These are phyloP conservation scores for Beauveria varroae DNA, from an alignment of 2,329 filamentous ascomycete species.

Conservation along the genomic window DNA sequence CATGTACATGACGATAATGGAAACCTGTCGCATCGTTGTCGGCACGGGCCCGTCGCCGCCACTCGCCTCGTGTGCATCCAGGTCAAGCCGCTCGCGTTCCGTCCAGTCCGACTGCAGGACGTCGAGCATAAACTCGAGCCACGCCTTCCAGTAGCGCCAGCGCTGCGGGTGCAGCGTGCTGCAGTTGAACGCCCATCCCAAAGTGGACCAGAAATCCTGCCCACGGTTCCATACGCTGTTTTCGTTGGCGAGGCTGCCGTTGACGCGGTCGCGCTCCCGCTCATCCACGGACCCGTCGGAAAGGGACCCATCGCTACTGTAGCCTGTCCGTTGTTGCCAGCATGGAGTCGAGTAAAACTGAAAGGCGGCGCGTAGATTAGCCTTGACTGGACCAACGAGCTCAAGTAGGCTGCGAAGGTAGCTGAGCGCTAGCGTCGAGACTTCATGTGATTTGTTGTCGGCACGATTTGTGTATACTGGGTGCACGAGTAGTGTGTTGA, in stretches of 20 bases:
- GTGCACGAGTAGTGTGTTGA: conserved; percentile 77
- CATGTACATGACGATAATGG: conserved; percentile 56
- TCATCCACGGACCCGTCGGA: conserved; percentile 34
- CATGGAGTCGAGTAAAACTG: conserved; percentile 42
- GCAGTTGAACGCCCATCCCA: conserved; percentile 93
- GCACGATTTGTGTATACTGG: conserved; percentile 71
- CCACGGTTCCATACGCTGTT: conserved; percentile 67
- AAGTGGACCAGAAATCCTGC: conserved; percentile 79
- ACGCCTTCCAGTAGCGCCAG: conserved; percentile 76
- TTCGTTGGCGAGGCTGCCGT: conserved; percentile 52
- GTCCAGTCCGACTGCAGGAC: conserved; percentile 65
- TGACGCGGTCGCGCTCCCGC: conserved; percentile 30
- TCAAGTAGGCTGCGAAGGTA: conserved; percentile 62
- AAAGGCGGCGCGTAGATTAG: conserved; percentile 66
- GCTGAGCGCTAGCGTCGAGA: conserved; percentile 58
- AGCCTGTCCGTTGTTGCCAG: conserved; percentile 24
- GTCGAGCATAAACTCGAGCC: conserved; percentile 74
- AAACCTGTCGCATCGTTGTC: conserved; percentile 35
- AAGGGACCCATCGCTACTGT: conserved; percentile 35
- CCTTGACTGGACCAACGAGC: conserved; percentile 61
- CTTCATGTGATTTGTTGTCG: conserved; percentile 51
- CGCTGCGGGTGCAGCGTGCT: conserved; percentile 62
- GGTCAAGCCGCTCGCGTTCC: conserved; percentile 46
- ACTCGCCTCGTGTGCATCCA: conserved; percentile 20
- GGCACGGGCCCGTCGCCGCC: conserved; percentile 19